phyloP scores from a whole-genome alignment of 176 grass and related monocot species.

The Urochloa ruziziensis region DNA sequence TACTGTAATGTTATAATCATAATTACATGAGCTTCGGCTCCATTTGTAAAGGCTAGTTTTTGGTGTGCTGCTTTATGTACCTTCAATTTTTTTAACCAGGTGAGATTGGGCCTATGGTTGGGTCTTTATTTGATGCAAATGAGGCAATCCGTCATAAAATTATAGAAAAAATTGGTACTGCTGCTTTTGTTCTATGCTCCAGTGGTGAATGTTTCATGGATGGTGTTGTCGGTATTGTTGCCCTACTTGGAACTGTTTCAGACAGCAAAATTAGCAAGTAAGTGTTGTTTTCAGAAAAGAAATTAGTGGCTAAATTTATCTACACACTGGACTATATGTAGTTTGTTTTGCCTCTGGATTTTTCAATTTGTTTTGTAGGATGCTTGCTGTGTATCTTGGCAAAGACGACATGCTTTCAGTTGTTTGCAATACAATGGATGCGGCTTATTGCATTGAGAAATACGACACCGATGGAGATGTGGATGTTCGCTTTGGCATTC shows the following conservation, averaged over 20 bases:
- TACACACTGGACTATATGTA: neutral
- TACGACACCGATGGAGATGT: slow-evolving; percentile 22
- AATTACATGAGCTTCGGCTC: neutral
- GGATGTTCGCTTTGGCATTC: slow-evolving; percentile 25
- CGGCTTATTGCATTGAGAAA: slow-evolving; percentile 21
- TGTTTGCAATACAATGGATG: slow-evolving; percentile 30
- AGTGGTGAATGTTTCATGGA: neutral
- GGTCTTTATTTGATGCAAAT: neutral
- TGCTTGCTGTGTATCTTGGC: slow-evolving; percentile 38
- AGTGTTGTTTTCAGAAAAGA: neutral
- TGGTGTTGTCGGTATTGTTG: slow-evolving; percentile 28
- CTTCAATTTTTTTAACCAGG: slow-evolving; percentile 6
- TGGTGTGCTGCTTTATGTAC: neutral
- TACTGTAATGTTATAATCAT: neutral
- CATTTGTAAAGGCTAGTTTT: neutral
- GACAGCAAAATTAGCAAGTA: slow-evolving; percentile 11
- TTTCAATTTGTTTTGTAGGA: slow-evolving; percentile 24
- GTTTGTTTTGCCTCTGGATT: neutral
- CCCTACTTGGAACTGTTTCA: slow-evolving; percentile 38
- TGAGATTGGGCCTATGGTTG: slow-evolving; percentile 7
- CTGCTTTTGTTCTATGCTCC: slow-evolving; percentile 36
- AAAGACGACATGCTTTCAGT: slow-evolving; percentile 38
- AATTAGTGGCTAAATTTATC: neutral
- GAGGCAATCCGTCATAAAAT: slow-evolving; percentile 23
- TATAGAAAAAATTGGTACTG: slow-evolving; percentile 17